These are phyloP conservation scores for Leccinum fuscescens DNA, from an alignment of 1,284 basidiomycete genomes.

Conservation along the genomic window DNA sequence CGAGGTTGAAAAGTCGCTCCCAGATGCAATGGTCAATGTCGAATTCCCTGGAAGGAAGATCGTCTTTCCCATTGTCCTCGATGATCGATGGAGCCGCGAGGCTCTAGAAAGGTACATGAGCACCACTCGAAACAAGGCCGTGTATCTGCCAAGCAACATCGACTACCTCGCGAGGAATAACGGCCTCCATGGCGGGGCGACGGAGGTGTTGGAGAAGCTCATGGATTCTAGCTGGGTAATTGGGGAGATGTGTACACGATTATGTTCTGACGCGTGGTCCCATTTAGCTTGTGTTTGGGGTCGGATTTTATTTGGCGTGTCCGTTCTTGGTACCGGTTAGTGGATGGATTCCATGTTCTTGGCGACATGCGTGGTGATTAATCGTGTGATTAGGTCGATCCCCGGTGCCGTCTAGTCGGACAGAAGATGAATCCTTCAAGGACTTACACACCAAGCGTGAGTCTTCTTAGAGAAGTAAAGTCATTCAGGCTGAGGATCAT, in stretches of 20 bases:
- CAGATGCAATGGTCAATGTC: conserved; percentile 40
- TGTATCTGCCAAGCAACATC: conserved; percentile 68
- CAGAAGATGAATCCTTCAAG: conserved; percentile 69
- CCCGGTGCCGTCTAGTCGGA: conserved; percentile 54
- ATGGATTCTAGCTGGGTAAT: conserved; percentile 50
- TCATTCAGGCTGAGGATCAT: neutral
- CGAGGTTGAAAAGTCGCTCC: conserved; percentile 38
- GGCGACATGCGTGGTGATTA: neutral
- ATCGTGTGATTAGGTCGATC: conserved; percentile 48
- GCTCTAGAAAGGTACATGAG: conserved; percentile 59
- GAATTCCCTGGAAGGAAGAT: conserved; percentile 52
- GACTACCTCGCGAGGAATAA: conserved; percentile 68
- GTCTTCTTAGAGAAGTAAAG: conserved; percentile 7
- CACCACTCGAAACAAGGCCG: conserved; percentile 53
- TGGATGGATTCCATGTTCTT: neutral
- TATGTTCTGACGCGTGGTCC: conserved; percentile 16
- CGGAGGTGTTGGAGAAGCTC: conserved; percentile 46
- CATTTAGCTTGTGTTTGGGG: conserved; percentile 53
- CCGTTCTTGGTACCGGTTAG: conserved; percentile 59
- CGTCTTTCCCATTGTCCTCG: conserved; percentile 60
- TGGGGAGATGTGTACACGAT: neutral
- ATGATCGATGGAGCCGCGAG: conserved; percentile 57
- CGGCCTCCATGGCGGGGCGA: conserved; percentile 45
- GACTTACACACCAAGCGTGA: conserved; percentile 56
- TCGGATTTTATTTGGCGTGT: conserved; percentile 62